Percentiles rank a stretch among this genome's conserved stretches.
These are phyloP conservation scores for Steccherinum ochraceum DNA, from an alignment of 768 basidiomycete genomes.

Conservation along the genomic window DNA sequence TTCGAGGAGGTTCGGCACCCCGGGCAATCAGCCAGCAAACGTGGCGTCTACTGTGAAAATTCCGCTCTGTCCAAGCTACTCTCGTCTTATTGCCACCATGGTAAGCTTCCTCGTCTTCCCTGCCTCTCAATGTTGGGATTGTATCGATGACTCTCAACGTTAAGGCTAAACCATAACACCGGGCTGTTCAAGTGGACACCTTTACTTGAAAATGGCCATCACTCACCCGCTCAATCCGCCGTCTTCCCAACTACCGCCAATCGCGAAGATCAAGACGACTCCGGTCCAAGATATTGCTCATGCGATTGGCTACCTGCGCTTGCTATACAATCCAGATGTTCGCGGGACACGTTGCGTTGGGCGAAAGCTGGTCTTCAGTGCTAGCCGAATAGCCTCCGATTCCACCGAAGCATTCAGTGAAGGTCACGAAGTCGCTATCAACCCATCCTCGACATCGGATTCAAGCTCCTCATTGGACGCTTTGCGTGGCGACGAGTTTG, in stretches of 20 bases:
- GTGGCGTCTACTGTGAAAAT: too few relatives aligned
- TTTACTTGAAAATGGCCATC: background rate
- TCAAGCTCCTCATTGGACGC: conserved; percentile 15
- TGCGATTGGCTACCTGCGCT: conserved; percentile 42
- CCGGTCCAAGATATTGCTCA: conserved; percentile 33
- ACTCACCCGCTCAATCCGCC: conserved; percentile 28
- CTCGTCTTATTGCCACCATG: background rate
- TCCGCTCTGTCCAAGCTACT: too few relatives aligned
- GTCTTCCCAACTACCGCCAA: conserved; percentile 48
- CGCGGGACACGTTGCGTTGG: conserved; percentile 44
- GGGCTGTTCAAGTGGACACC: background rate
- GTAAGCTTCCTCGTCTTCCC: background rate
- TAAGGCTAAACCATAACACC: background rate
- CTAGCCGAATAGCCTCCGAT: background rate
- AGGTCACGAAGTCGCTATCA: background rate
- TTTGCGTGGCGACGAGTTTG: conserved; percentile 56
- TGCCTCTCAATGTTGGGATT: background rate
- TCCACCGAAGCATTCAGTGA: background rate
- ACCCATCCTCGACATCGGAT: conserved; percentile 2
- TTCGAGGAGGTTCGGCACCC: too few relatives aligned
- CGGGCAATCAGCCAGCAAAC: too few relatives aligned
- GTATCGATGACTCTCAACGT: too few relatives aligned
- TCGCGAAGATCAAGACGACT: conserved; percentile 34
- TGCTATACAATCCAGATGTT: conserved; percentile 56
- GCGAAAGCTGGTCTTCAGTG: conserved; percentile 11